Base-by-base conservation (phyloP, 2,329 filamentous ascomycete genomes). In the Exophiala sideris region DNA sequence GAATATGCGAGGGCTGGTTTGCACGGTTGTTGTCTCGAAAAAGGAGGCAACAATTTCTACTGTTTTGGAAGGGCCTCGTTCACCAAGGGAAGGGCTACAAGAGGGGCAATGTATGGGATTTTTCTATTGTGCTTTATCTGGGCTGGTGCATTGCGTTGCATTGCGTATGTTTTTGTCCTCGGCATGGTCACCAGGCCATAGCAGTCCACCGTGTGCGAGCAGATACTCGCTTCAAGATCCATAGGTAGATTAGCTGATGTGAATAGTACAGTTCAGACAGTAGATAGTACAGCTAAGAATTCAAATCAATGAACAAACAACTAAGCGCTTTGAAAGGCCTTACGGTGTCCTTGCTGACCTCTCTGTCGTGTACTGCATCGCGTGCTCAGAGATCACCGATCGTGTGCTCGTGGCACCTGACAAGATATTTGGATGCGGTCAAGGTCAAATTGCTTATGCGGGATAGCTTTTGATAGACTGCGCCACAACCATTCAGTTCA, bases 161-260 rank as follows among this genome's bases (percentile, higher is more conserved):
- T 24, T 45, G 14, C 42, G n/a, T 46, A 18, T 34, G 47, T 24
- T 34, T 24, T 50, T 18, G 12, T 35, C 29, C 40, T 35, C n/a
- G 3, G 33, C 33, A 34, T 34, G 40, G 48, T 16, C 48, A 51
- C 32, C 29, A 29, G 32, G 33, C 33, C 29, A 42, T 21, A 38
- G 21, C 34, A 20, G 16, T 32, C 42, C 42, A 16, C 7, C 24
- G 24, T 29, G 24, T 29, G 24, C 24, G 24, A 29, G 24, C 24
- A 29, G 24, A 29, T 29, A 29, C 5, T 29, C 24, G 24, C 24
- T 29, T 29, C 24, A 29, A 29, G 24, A 29, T 29, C 21, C 35
- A 16, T 20, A 18, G 36, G 47, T 49, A 52, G 42, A 24, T 29
- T 46, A 52, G 50, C 44, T 47, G 34, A 52, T 40, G 50, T 52